Evolutionary conservation across 129 eudicot species (phyloP).

Genomic region (Escallonia rubra): DNA sequence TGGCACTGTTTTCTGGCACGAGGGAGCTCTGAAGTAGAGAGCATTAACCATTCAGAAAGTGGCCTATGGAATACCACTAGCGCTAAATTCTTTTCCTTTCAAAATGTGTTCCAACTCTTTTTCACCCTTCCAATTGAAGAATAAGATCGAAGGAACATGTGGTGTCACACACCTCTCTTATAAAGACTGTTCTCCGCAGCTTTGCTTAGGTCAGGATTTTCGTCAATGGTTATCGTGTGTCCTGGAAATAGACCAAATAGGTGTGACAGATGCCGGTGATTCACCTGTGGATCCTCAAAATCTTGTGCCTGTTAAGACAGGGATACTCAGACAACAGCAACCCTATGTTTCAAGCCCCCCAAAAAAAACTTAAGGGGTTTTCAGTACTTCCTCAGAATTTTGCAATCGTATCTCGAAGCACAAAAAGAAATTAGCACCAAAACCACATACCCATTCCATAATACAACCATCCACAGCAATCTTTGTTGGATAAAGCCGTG

Average conservation of each 20-base stretch:
- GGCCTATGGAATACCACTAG: no score
- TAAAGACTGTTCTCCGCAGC: slow-evolving; percentile 43
- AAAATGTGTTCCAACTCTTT: no score
- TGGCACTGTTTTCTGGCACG: no score
- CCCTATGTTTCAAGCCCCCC: no score
- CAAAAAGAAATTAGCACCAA: not conserved
- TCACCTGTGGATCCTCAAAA: slow-evolving; percentile 50
- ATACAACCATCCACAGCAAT: slow-evolving; percentile 58
- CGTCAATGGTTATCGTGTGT: slow-evolving; percentile 46
- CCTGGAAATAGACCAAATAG: slow-evolving; percentile 63
- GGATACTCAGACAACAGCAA: not conserved
- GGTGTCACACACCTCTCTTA: slow-evolving; percentile 31
- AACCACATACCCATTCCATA: slow-evolving; percentile 59
- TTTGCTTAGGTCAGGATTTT: slow-evolving; percentile 49
- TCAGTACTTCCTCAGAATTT: no score
- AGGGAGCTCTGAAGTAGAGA: no score
- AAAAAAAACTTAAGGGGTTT: not conserved
- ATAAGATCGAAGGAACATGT: not conserved
- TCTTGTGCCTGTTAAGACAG: slow-evolving; percentile 40
- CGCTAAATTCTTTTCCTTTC: no score
- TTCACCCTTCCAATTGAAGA: no score
- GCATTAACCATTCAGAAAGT: no score
- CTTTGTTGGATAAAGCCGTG: slow-evolving; percentile 42
- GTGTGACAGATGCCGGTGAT: slow-evolving; percentile 62
- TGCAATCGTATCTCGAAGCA: not conserved